Percentiles rank a stretch among this genome's conserved stretches.
phyloP scores from a whole-genome alignment of 2,329 filamentous ascomycete species.

The Rachicladosporium sp. region DNA sequence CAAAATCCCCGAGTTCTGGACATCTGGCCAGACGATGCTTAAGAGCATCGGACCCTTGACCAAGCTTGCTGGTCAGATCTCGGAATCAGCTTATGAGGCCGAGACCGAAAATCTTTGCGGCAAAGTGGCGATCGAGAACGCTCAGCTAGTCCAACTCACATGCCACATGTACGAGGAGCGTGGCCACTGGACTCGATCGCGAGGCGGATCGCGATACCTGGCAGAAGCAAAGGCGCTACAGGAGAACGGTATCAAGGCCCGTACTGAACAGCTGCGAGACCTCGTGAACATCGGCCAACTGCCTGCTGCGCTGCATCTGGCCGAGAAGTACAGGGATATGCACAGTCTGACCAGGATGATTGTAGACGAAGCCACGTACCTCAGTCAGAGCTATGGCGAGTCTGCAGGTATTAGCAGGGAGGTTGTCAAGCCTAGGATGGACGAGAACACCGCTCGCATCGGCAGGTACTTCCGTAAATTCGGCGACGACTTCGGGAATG shows the following conservation, averaged over 20 bases:
- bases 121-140: slow-evolving; percentile 40
- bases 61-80: slow-evolving; percentile 29
- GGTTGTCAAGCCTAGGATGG: slow-evolving; percentile 17
- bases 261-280: slow-evolving; percentile 29
- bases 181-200: slow-evolving; percentile 44
- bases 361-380: slow-evolving; percentile 32
- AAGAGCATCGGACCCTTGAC: slow-evolving; percentile 26
- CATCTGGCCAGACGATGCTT: slow-evolving; percentile 46
- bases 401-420: slow-evolving; percentile 30
- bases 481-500: slow-evolving; percentile 55
- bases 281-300: slow-evolving; percentile 39
- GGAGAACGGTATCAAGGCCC: slow-evolving; percentile 26
- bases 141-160: slow-evolving; percentile 43
- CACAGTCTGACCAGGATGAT: slow-evolving; percentile 45
- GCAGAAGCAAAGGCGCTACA: slow-evolving; percentile 38
- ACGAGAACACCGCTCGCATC: slow-evolving; percentile 28
- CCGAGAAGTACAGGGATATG: slow-evolving; percentile 52
- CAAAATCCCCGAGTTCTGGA: slow-evolving; percentile 73
- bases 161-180: slow-evolving; percentile 49
- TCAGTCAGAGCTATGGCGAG: slow-evolving; percentile 19
- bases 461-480: slow-evolving; percentile 49
- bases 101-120: slow-evolving; percentile 24
- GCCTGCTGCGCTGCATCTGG: slow-evolving; percentile 47
- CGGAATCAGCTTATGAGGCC: slow-evolving; percentile 27
- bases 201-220: slow-evolving; percentile 36